phyloP scores from a whole-genome alignment of 306 rosid species.

The Casuarina cunninghamiana region DNA sequence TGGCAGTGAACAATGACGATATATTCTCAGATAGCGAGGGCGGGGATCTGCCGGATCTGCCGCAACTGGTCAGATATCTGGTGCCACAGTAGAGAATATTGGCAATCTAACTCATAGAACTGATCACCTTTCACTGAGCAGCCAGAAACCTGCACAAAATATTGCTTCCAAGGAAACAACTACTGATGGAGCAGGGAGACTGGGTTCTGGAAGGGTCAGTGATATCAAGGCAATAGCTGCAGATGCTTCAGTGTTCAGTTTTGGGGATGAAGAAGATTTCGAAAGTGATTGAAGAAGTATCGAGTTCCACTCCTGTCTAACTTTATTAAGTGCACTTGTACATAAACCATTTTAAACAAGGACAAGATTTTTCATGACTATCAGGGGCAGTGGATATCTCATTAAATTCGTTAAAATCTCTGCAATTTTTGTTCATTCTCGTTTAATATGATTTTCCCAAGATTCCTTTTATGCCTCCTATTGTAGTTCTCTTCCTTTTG shows the following conservation, averaged over 20 bases:
- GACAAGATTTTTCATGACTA: neutral
- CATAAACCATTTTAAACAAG: constrained; percentile 2
- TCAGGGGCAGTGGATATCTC: neutral
- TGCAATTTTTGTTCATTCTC: neutral
- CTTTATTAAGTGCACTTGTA: constrained; percentile 16
- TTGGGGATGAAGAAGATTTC: constrained; percentile 88
- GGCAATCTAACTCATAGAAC: constrained; percentile 36
- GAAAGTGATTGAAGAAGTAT: constrained; percentile 64
- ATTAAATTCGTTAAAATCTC: neutral
- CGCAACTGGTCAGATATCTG: constrained; percentile 46
- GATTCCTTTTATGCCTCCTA: neutral
- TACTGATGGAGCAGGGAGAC: constrained; percentile 29
- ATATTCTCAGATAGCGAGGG: constrained; percentile 91
- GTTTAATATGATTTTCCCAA: neutral
- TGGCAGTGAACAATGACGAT: constrained; percentile 53
- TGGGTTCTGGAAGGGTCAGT: constrained; percentile 42
- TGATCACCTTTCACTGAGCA: constrained; percentile 39
- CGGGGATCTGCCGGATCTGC: constrained; percentile 46
- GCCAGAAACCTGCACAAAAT: constrained; percentile 24
- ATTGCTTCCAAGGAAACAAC: constrained; percentile 38
- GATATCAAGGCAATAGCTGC: constrained; percentile 92
- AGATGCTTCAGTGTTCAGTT: constrained; percentile 90
- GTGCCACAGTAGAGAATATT: constrained; percentile 28
- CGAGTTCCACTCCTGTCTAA: neutral
- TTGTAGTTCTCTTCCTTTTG: too few relatives aligned